Evolutionary conservation across 73 alveolate genomes (phyloP), one percentile per base, ranked within the genome.

Genomic region (Symbiodinium pilosum): DNA sequence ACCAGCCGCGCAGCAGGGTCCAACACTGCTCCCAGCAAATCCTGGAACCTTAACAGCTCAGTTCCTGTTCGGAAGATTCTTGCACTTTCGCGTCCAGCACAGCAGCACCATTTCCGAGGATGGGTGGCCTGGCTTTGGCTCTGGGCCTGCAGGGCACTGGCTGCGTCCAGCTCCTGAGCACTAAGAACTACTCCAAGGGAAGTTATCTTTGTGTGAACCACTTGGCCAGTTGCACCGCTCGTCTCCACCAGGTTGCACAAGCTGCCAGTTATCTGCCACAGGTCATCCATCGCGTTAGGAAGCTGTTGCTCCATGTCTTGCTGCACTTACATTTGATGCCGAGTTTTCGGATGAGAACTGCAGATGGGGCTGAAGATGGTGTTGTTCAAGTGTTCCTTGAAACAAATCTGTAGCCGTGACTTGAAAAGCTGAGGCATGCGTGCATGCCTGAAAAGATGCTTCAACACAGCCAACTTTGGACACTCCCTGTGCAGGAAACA

Each of bases 21-120:
- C 56, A 91, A 40, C 42, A 91, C 97, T 24, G 81, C 97, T 28
- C 97, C 97, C 81, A 91, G 36, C 12, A 91, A 77, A 43, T 91
- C 97, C 43, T 68, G 81, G 51, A 91, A 41, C 54, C 81, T 69
- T 51, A 91, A 42, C 12, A 64, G 38, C 38, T 64, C 81, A 38
- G 39, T 36, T 42, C 95, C 95, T 51, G 83, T n/a, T 32, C 81
- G 40, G 38, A 64, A 30, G 34, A 9, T 40, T 64, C 85, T 18
- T 8, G 56, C 68, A 32, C 87, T 75, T n/a, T 89, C 75, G 12
- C 85, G 85, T 32, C 95, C 86, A 20, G 87, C 87, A 28, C 95
- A 89, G 71, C 95, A 89, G 47, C 95, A 89, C 43, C 87, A 54
- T 34, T n/a, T 32, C 51, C 36, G 47, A 26, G 87, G 26, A 9